Conservation (phyloP, 2,329 filamentous ascomycete genomes). For the Lasiodiplodia sp. region DNA sequence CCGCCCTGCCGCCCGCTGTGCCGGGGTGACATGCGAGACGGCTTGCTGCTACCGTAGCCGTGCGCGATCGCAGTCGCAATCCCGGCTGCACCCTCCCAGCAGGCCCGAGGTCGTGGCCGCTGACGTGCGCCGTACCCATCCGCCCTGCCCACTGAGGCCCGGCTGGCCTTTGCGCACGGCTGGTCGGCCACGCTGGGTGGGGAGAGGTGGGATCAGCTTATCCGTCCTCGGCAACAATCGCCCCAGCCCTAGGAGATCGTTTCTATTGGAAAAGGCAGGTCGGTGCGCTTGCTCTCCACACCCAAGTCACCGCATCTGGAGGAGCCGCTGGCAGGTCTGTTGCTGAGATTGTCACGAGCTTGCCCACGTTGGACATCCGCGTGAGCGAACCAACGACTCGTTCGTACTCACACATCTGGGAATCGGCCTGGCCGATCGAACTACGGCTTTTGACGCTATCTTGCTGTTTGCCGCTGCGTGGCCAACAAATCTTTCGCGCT, state of each 20-base stretch:
- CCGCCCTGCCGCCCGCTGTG: background rate
- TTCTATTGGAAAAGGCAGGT: slow-evolving; percentile 22
- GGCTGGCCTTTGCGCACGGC: slow-evolving; percentile 8
- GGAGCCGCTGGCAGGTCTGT: background rate
- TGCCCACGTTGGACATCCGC: background rate
- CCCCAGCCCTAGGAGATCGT: slow-evolving; percentile 25
- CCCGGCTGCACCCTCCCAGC: background rate
- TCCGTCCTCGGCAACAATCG: slow-evolving; percentile 22
- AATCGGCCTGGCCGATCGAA: slow-evolving; percentile 2
- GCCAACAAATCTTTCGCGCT: background rate
- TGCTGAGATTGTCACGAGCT: background rate
- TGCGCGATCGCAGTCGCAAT: slow-evolving; percentile 2
- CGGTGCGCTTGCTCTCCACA: slow-evolving; percentile 24
- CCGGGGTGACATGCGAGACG: background rate
- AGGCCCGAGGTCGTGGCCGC: slow-evolving; percentile 3
- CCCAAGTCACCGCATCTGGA: slow-evolving; percentile 9
- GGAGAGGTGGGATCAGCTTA: slow-evolving; percentile 25
- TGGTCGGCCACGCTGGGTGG: slow-evolving; percentile 16
- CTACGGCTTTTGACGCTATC: background rate
- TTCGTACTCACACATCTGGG: slow-evolving; percentile 1
- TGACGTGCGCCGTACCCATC: slow-evolving; percentile 21
- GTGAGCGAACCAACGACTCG: slow-evolving; percentile 6
- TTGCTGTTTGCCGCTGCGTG: slow-evolving; percentile 1
- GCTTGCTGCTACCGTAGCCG: background rate
- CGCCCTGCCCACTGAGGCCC: slow-evolving; percentile 8